Base-by-base conservation (phyloP, 768 basidiomycete genomes). In the Termitomyces sp. region DNA sequence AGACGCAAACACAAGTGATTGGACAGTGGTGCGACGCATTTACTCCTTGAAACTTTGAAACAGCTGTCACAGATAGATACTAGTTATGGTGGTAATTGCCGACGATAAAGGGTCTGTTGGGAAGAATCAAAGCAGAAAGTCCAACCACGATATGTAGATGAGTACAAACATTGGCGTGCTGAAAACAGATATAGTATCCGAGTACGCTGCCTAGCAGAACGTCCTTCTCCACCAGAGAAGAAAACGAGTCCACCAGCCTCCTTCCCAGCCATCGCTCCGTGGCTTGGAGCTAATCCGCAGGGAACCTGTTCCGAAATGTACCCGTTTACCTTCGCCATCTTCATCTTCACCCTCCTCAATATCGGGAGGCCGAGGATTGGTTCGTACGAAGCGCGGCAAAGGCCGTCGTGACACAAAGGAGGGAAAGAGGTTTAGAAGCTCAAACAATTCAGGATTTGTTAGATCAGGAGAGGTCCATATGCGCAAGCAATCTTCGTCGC, bases 401-500 rank as follows among this genome's bases (percentile, higher is more conserved):
- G 83, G 65, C 55, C 82, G 78, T 48, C 82, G 76, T 14, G 87
- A 79, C 54, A 94, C 79, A 66, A 90, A 92, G 0, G 84, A 65
- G 14, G 93, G 93, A 69, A 94, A 93, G 24, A 91, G 66, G 43
- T 78, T 77, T 54, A 93, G 71, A 32, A 96, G 77, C 47, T 77
- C 74, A 19, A 84, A 65, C 63, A 80, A 77, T 70, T 96, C 93
- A 38, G 84, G 81, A 67, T 95, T 88, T 40, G 81, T 60, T 6
- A 96, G 75, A 67, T 93, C 83, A 19, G 93, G 90, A 5, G 84
- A 82, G 0, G 82, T 86, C 93, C 93, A 96, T 41, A 82, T 79
- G 53, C 92, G 83, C 68, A 90, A 69, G 61, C 81, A 80, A 51
- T 77, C 77, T 42, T 80, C 83, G 47, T 73, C 64, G 50, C 56